These are phyloP conservation scores for Aspergillus piperis DNA, from an alignment of 2,329 filamentous ascomycete species.

Conservation along the genomic window DNA sequence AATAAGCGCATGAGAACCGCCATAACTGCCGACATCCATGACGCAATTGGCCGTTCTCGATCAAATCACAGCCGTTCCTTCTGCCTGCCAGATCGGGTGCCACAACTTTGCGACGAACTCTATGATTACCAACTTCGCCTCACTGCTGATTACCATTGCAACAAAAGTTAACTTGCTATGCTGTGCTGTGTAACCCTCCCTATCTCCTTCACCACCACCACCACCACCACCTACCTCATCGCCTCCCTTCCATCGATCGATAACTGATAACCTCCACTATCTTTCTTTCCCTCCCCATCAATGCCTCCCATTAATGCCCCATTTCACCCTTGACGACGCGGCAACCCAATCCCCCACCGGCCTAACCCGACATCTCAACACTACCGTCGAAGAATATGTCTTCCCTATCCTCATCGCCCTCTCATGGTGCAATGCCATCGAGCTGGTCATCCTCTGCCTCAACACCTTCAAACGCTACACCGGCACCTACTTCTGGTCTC, in stretches of 20 bases:
- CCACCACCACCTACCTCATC: not conserved
- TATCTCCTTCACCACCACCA: not conserved
- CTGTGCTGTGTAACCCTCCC: too few relatives aligned
- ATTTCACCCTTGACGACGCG: slow-evolving; percentile 11
- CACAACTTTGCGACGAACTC: not conserved
- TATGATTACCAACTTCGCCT: too few relatives aligned
- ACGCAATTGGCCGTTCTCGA: slow-evolving; percentile 5
- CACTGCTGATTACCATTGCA: too few relatives aligned
- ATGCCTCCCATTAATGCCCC: slow-evolving; percentile 9
- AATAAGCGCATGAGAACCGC: not conserved
- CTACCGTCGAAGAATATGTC: slow-evolving; percentile 31
- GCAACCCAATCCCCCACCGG: slow-evolving; percentile 6
- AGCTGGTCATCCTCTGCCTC: slow-evolving; percentile 50
- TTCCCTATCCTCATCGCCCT: slow-evolving; percentile 43
- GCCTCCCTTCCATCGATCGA: not conserved
- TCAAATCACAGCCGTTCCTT: not conserved
- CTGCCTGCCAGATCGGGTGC: not conserved
- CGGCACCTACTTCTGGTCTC: slow-evolving; percentile 53
- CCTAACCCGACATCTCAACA: slow-evolving; percentile 8
- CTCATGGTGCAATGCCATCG: slow-evolving; percentile 52
- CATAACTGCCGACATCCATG: not conserved
- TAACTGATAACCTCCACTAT: not conserved
- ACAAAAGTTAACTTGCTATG: too few relatives aligned
- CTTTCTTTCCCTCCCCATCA: not conserved
- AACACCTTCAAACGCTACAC: slow-evolving; percentile 48